Evolutionary conservation across 2,329 filamentous ascomycete genomes (phyloP).

Genomic region (Talaromyces verruculosus): DNA sequence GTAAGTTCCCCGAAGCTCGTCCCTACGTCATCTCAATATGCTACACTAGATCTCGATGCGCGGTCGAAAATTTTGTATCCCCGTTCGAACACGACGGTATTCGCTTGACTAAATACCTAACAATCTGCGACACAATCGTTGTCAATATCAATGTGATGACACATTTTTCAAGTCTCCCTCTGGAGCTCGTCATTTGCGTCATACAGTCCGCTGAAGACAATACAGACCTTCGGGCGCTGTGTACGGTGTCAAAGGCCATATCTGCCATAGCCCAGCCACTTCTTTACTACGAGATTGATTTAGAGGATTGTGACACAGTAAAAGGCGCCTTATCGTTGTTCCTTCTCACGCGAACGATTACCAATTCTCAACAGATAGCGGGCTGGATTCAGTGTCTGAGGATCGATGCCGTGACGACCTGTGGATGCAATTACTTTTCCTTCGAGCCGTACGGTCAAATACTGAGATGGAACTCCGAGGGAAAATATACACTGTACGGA

Average conservation of each 20-base stretch:
- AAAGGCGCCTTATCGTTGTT: background rate
- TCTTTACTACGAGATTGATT: background rate
- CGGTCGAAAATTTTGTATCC: background rate
- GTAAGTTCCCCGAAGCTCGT: background rate
- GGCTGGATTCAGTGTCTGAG: slow-evolving; percentile 3
- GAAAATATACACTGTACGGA: background rate
- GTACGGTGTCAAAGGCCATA: background rate
- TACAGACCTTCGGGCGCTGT: background rate
- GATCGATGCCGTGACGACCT: background rate
- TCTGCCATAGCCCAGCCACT: background rate
- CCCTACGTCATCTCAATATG: background rate
- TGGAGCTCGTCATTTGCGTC: background rate
- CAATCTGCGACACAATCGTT: background rate
- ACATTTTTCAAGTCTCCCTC: background rate
- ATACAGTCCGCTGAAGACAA: background rate
- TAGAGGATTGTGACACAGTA: background rate
- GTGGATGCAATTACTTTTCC: background rate
- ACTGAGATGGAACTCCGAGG: background rate
- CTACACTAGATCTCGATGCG: background rate
- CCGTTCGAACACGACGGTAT: background rate
- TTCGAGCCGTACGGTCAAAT: background rate
- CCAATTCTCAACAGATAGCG: background rate
- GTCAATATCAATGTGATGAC: background rate
- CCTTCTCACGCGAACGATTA: background rate
- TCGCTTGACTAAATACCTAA: too few species aligned